Conservation (phyloP, 805 yeast genomes). For the Starmerella etchellsii region DNA sequence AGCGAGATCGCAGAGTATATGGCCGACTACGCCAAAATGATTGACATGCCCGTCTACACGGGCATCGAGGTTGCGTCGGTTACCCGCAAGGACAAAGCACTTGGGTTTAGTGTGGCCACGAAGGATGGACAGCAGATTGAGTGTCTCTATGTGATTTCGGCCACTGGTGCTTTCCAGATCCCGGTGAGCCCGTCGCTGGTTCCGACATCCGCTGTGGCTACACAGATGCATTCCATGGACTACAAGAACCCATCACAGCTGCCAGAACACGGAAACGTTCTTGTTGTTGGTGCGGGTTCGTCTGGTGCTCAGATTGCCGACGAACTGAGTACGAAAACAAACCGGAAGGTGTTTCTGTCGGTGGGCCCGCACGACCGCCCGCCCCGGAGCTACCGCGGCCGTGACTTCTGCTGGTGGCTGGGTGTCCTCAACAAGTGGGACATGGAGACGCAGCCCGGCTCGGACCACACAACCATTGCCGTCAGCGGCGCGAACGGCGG, state of each 20-base stretch:
- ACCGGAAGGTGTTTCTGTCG: conserved; percentile 7
- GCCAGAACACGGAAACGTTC: conserved; percentile 11
- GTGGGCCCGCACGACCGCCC: conserved; percentile 18
- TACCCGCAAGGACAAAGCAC: neutral
- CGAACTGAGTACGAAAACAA: conserved; percentile 7
- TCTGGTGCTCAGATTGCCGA: conserved; percentile 20
- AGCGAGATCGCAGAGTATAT: conserved; percentile 12
- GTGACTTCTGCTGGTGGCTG: conserved; percentile 20
- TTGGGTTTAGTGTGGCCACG: conserved; percentile 9
- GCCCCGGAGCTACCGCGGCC: conserved; percentile 15
- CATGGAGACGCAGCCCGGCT: conserved; percentile 8
- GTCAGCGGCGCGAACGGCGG: conserved; percentile 19
- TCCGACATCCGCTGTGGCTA: neutral
- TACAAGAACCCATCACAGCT: conserved; percentile 12
- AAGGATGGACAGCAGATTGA: neutral
- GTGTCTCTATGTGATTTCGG: conserved; percentile 9
- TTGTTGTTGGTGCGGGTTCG: conserved; percentile 18
- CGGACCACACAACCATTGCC: conserved; percentile 16
- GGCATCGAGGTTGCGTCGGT: conserved; percentile 7
- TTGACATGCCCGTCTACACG: conserved; percentile 11
- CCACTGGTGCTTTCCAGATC: conserved; percentile 17
- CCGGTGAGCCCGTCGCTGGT: conserved; percentile 14
- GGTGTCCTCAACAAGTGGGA: conserved; percentile 19
- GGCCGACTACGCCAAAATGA: conserved; percentile 8
- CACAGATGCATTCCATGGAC: conserved; percentile 14